Percentiles rank a stretch among this genome's conserved stretches.
Conservation (phyloP, 345 rosid genomes). For the Eucalyptus marginata region DNA sequence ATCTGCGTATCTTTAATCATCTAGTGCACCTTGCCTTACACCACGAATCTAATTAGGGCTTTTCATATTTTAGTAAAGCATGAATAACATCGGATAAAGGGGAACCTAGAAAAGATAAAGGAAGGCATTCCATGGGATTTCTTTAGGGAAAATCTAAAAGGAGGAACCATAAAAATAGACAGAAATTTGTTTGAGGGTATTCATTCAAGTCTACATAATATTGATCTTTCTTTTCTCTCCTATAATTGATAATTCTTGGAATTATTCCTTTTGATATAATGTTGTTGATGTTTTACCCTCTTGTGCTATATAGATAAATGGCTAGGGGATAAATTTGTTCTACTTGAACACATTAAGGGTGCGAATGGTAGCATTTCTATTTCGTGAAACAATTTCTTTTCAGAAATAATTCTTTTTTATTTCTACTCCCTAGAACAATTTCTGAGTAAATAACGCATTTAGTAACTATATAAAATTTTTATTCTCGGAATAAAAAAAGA, state of each 20-base stretch:
- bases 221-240: too few relatives aligned
- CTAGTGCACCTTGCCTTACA: fast-evolving
- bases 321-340: not conserved
- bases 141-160: not conserved
- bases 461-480: too few relatives aligned
- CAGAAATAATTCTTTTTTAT: too few relatives aligned
- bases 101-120: fast-evolving
- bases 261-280: too few relatives aligned
- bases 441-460: too few relatives aligned
- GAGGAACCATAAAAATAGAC: not conserved
- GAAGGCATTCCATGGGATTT: not conserved
- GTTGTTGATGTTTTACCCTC: not conserved
- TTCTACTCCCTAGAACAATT: too few relatives aligned
- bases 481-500: too few relatives aligned
- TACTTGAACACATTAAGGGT: too few relatives aligned
- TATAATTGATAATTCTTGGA: not conserved
- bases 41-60: not conserved
- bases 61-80: too few relatives aligned
- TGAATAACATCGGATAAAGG: not conserved
- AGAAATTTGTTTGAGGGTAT: not conserved
- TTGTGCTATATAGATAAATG: not conserved
- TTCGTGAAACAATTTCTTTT: too few relatives aligned
- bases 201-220: not conserved
- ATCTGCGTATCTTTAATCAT: not conserved
- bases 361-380: too few relatives aligned